A percentile compares a stretch with the other conserved stretches of the same genome.
Evolutionary conservation across 2,329 filamentous ascomycete genomes (phyloP).

Genomic region (Ceratocystis variospora): DNA sequence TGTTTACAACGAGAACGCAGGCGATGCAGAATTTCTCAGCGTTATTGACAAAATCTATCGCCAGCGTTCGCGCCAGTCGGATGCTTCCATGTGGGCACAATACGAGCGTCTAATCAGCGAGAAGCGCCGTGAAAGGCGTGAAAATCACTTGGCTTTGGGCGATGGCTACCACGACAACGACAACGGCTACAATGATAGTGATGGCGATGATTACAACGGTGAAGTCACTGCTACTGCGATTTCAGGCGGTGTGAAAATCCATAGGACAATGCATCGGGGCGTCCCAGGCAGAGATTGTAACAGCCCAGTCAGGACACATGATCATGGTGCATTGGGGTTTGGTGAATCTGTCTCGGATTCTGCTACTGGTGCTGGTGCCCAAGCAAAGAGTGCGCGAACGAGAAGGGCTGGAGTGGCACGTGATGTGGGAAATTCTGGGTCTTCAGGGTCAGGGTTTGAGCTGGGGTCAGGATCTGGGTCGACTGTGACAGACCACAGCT

Average conservation of each 20-base stretch:
- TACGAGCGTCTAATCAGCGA: conserved; percentile 38
- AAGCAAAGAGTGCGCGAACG: conserved; percentile 12
- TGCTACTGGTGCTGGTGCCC: neutral
- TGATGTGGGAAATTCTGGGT: conserved; percentile 11
- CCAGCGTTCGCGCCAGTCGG: conserved; percentile 46
- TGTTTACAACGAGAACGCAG: conserved; percentile 44
- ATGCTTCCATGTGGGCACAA: conserved; percentile 35
- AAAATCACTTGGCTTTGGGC: conserved; percentile 24
- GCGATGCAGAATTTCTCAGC: conserved; percentile 38
- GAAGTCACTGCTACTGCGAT: neutral
- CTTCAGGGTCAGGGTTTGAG: neutral
- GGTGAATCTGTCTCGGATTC: neutral
- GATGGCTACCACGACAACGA: neutral
- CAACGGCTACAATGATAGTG: neutral
- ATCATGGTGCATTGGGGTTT: neutral
- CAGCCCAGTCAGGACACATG: neutral
- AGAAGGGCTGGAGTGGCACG: conserved; percentile 16
- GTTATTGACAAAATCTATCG: conserved; percentile 46
- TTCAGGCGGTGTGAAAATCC: neutral
- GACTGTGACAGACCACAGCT: conserved; percentile 3
- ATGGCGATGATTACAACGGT: neutral
- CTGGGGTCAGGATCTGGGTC: conserved; percentile 3
- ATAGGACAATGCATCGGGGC: neutral
- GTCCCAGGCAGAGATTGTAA: neutral
- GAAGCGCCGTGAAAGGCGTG: conserved; percentile 45